These are phyloP conservation scores for Lagenidium sp. DNA, from an alignment of 352 stramenopile genomes.

Conservation along the genomic window DNA sequence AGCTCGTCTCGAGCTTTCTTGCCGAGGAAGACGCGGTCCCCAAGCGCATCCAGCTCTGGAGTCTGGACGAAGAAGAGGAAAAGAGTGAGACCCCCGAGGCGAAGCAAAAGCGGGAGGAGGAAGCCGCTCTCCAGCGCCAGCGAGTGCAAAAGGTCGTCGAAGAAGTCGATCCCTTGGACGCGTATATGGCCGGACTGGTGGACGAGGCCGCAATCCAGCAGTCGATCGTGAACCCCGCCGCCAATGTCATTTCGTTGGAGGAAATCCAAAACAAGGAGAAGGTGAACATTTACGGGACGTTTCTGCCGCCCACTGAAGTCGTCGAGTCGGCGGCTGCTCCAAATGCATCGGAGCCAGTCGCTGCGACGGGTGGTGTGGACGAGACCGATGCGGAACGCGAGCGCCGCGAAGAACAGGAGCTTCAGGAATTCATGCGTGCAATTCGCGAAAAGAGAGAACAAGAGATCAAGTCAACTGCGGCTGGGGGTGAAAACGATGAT, in stretches of 20 bases:
- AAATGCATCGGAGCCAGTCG: not conserved
- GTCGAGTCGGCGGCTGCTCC: too few species aligned
- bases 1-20: slow-evolving; percentile 29
- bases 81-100: slow-evolving; percentile 50
- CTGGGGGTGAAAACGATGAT: not conserved
- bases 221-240: slow-evolving; percentile 48
- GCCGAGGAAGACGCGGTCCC: slow-evolving; percentile 63
- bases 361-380: slow-evolving; percentile 6
- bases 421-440: slow-evolving; percentile 80
- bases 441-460: slow-evolving; percentile 66
- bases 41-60: slow-evolving; percentile 53
- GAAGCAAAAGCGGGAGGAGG: slow-evolving; percentile 32
- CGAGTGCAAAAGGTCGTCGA: slow-evolving; percentile 66
- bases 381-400: slow-evolving; percentile 64
- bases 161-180: slow-evolving; percentile 76
- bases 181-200: slow-evolving; percentile 80
- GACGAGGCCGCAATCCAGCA: slow-evolving; percentile 72
- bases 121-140: slow-evolving; percentile 35
- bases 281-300: slow-evolving; percentile 84
- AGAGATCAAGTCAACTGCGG: slow-evolving; percentile 24
- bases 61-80: slow-evolving; percentile 50
- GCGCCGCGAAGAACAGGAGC: slow-evolving; percentile 66
- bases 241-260: slow-evolving; percentile 80
- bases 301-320: slow-evolving; percentile 36
- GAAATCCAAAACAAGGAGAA: slow-evolving; percentile 70